These are phyloP conservation scores for Coniella vitis DNA, from an alignment of 2,329 filamentous ascomycete genomes.

Conservation along the genomic window DNA sequence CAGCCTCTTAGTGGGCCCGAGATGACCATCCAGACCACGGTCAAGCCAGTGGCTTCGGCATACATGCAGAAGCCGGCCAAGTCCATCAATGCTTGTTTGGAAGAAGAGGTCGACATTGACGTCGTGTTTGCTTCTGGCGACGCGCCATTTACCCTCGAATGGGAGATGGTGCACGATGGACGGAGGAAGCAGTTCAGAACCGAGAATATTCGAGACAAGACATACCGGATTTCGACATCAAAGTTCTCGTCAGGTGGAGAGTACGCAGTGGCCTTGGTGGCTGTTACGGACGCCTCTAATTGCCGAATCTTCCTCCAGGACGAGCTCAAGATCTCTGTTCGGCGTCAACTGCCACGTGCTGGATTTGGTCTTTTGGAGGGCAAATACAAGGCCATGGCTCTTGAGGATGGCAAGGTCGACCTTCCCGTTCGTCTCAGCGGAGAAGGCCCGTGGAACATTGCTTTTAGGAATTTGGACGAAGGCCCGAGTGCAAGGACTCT, in stretches of 20 bases:
- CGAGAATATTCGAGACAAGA: constrained; percentile 53
- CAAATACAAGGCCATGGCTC: constrained; percentile 63
- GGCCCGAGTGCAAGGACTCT: constrained; percentile 35
- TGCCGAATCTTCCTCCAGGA: constrained; percentile 84
- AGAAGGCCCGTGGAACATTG: constrained; percentile 74
- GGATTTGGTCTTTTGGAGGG: constrained; percentile 82
- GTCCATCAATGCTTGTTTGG: constrained; percentile 67
- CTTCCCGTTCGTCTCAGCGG: constrained; percentile 82
- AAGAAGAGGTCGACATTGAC: constrained; percentile 69
- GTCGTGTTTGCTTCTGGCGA: constrained; percentile 69
- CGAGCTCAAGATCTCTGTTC: constrained; percentile 76
- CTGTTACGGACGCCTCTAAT: constrained; percentile 75
- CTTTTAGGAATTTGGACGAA: constrained; percentile 62
- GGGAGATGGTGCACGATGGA: constrained; percentile 85
- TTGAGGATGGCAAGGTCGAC: constrained; percentile 67
- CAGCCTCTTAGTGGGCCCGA: constrained; percentile 55
- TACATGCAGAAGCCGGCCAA: constrained; percentile 52
- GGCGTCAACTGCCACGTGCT: constrained; percentile 79
- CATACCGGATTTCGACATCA: constrained; percentile 68
- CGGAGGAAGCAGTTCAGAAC: constrained; percentile 67
- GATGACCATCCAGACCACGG: constrained; percentile 72
- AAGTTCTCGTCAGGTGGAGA: constrained; percentile 75
- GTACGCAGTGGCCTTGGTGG: constrained; percentile 79
- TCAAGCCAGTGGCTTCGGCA: constrained; percentile 87
- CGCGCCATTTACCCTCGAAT: constrained; percentile 81